Percentiles rank a stretch among this genome's conserved stretches.
These are phyloP conservation scores for Bacterosira constricta DNA, from an alignment of 108 stramenopile species.

Conservation along the genomic window DNA sequence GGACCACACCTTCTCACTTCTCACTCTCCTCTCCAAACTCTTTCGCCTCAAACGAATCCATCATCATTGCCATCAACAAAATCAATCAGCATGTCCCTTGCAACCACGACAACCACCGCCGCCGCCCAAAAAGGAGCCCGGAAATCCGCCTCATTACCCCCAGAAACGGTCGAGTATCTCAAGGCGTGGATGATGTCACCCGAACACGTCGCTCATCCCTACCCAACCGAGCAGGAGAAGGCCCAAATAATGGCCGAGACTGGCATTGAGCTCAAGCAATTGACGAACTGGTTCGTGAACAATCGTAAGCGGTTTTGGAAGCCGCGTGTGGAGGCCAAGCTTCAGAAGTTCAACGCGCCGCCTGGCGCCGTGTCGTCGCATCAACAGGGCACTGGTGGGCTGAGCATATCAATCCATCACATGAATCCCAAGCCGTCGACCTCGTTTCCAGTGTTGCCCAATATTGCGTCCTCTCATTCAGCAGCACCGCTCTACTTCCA, in stretches of 20 bases:
- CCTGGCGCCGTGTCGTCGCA: too few species aligned
- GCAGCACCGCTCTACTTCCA: too few species aligned
- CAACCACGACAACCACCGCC: not conserved
- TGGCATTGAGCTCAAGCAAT: constrained; percentile 89
- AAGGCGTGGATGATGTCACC: constrained; percentile 93
- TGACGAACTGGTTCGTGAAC: constrained; percentile 95
- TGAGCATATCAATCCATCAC: too few species aligned
- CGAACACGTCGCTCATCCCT: constrained; percentile 90
- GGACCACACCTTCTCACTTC: too few species aligned
- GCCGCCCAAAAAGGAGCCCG: constrained; percentile 4
- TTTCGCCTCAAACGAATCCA: not conserved
- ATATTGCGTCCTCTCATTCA: too few species aligned
- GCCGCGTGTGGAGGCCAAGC: constrained; percentile 83
- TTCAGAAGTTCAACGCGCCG: too few species aligned
- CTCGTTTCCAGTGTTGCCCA: too few species aligned
- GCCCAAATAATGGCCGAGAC: constrained; percentile 85
- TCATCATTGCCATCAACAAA: not conserved
- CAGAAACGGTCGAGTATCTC: constrained; percentile 87
- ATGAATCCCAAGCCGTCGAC: too few species aligned
- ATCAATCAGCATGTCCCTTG: not conserved
- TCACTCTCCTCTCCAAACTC: too few species aligned
- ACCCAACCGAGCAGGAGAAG: constrained; percentile 94
- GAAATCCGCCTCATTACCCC: constrained; percentile 70
- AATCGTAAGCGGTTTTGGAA: constrained; percentile 93
- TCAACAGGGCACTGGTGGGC: too few species aligned